Base-by-base conservation (phyloP, 1,139 yeast genomes). In the Saccharomyces hybrid region DNA sequence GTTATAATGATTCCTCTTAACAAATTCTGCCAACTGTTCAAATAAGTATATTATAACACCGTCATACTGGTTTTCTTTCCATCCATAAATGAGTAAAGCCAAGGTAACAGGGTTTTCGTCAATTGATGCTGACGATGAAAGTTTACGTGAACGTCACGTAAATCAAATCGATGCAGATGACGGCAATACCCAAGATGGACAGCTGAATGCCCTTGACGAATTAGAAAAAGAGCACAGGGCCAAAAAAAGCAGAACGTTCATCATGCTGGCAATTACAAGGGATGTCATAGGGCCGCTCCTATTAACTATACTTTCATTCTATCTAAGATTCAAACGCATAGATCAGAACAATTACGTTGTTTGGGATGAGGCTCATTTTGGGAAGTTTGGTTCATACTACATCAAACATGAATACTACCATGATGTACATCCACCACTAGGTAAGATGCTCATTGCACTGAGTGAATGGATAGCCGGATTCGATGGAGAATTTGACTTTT, bases 321-420 rank as follows among this genome's bases (percentile, higher is more conserved):
- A 79, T 60, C 78, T 90, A 9, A 79, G 98, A 54, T 75, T 88
- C 49, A 80, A 84, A 64, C 76, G 77, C 38, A 86, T 93, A 54
- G 87, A 83, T 55, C 76, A 74, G 31, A 76, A 86, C 44, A 73
- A 79, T 53, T 72, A 75, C 46, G 97, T 95, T 9, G 84, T 90
- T 7, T 93, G 99, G 99, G 99, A 91, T 72, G 96, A 89, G 68
- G 96, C 96, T 7, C 96, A 88, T 74, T 87, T 87, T 72, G 78
- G 78, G 19, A 75, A 75, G 58, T 82, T 82, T 66, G 87, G 86
- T 4, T 78, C 84, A 2, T 75, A 81, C 60, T 85, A 85, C 65
- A 72, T 84, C 57, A 77, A 78, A 56, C 82, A 82, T 61, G 87
- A 83, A 61, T 82, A 82, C 64, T 85, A 85, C 66, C 86, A 83